Percentiles rank a stretch among this genome's conserved stretches.
These are phyloP conservation scores for Quercus suber DNA, from an alignment of 306 rosid species.

Conservation along the genomic window DNA sequence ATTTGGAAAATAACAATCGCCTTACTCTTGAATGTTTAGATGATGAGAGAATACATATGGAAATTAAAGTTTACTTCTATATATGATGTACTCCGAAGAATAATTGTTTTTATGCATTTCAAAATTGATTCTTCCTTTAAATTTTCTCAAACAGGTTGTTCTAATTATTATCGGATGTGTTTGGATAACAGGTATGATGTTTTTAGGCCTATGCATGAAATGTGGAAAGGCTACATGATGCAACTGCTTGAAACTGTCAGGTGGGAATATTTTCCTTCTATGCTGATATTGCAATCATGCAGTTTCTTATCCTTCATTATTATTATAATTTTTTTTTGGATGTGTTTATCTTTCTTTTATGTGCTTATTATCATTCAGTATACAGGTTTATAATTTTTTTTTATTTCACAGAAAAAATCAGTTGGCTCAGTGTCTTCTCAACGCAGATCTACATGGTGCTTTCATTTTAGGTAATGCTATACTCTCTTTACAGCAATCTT, in stretches of 20 bases:
- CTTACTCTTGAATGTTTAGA: background rate
- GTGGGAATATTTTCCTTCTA: constrained; percentile 33
- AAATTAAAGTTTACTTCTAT: background rate
- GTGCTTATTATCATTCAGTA: background rate
- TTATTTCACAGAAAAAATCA: constrained; percentile 62
- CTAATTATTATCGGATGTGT: constrained; percentile 8
- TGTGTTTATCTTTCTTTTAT: background rate
- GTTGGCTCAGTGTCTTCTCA: constrained; percentile 69
- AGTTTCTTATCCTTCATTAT: background rate
- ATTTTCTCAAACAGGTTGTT: background rate
- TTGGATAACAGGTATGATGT: constrained; percentile 50
- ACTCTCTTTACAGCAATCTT: constrained; percentile 8
- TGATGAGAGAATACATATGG: background rate
- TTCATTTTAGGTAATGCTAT: constrained; percentile 53
- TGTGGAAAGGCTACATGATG: constrained; percentile 71
- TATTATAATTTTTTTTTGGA: background rate
- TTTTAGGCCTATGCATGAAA: constrained; percentile 81
- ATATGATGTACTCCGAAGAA: background rate
- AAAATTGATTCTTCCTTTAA: background rate
- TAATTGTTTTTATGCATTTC: background rate
- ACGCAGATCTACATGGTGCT: constrained; percentile 91
- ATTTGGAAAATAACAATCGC: background rate
- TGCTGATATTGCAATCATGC: constrained; percentile 12
- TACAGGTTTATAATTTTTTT: constrained; percentile 21
- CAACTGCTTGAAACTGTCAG: constrained; percentile 52